These are phyloP conservation scores for Trametes cinnabarina DNA, from an alignment of 768 basidiomycete genomes.

Conservation along the genomic window DNA sequence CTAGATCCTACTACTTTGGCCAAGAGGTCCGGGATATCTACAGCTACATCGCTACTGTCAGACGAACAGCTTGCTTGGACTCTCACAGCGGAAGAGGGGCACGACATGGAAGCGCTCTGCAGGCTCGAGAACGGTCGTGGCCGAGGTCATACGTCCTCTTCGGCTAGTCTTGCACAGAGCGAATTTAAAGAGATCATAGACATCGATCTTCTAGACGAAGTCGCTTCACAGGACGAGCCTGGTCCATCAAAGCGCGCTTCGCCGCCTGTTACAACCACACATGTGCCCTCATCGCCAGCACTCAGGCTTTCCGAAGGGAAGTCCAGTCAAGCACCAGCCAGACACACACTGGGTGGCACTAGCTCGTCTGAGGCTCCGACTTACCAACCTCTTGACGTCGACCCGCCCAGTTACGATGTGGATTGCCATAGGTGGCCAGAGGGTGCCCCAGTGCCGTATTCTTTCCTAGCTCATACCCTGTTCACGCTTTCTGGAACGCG, in stretches of 20 bases:
- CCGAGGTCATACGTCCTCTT: background rate
- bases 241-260: background rate
- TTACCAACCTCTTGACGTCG: slow-evolving; percentile 41
- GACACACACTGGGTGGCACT: slow-evolving; percentile 6
- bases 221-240: background rate
- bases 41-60: background rate
- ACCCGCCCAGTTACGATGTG: slow-evolving; percentile 48
- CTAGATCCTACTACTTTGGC: background rate
- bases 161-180: background rate
- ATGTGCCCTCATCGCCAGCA: background rate
- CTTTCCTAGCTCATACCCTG: slow-evolving; percentile 67
- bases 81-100: slow-evolving; percentile 25
- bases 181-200: slow-evolving; percentile 29
- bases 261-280: background rate
- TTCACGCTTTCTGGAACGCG: slow-evolving; percentile 60
- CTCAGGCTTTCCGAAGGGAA: background rate
- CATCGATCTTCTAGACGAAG: slow-evolving; percentile 32
- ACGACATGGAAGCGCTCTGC: slow-evolving; percentile 23
- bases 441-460: slow-evolving; percentile 52
- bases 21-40: background rate
- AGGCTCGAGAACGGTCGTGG: slow-evolving; percentile 17
- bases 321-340: background rate
- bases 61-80: slow-evolving; percentile 24
- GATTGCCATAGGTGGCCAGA: slow-evolving; percentile 44
- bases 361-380: slow-evolving; percentile 5